These are phyloP conservation scores for Platismatia glauca DNA, from an alignment of 495 filamentous ascomycete genomes.

Conservation along the genomic window DNA sequence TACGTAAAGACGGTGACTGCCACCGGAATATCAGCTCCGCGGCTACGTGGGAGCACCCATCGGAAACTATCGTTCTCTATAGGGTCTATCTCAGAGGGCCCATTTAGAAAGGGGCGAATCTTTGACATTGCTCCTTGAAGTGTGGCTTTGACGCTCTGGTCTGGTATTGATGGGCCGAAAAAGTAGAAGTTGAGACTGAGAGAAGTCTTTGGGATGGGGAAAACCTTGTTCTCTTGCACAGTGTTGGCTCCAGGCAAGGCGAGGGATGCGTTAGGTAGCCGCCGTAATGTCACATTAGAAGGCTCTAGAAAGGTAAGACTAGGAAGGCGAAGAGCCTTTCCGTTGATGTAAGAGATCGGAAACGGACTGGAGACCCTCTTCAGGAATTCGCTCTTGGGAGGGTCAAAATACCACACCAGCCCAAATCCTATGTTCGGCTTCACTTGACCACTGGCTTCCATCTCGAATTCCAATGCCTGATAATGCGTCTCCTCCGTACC, in stretches of 20 bases:
- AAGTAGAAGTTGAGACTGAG: conserved; percentile 1
- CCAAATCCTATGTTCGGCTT: neutral
- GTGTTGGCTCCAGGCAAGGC: neutral
- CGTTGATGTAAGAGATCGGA: neutral
- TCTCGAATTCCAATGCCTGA: conserved; percentile 3
- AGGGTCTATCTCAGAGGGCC: neutral
- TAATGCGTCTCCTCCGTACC: neutral
- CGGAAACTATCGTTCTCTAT: neutral
- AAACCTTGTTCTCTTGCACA: neutral
- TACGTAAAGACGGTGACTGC: neutral
- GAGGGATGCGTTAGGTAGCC: neutral
- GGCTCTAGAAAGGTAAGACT: neutral
- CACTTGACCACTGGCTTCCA: neutral
- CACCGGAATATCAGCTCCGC: neutral
- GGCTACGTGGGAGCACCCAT: neutral
- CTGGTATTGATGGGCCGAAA: neutral
- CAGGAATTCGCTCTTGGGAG: neutral
- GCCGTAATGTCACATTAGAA: neutral
- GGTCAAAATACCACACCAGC: neutral
- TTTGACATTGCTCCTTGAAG: neutral
- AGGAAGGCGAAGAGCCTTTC: neutral
- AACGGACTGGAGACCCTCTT: neutral
- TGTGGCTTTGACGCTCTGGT: neutral
- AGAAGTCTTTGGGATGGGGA: neutral
- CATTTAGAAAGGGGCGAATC: neutral